phyloP scores from a whole-genome alignment of 2,329 filamentous ascomycete species.

The Albifimbria verrucaria region DNA sequence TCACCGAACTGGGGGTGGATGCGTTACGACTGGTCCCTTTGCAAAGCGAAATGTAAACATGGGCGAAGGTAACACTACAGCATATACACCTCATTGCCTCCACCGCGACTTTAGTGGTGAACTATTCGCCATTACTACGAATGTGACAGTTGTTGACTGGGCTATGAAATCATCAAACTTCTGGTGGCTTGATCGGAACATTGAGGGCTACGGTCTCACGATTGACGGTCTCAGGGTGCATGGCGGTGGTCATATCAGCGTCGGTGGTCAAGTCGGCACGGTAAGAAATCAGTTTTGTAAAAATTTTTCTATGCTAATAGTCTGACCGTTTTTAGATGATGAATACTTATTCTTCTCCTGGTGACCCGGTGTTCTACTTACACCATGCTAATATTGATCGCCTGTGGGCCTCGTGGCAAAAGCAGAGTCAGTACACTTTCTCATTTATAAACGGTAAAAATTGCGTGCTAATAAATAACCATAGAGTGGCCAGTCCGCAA shows the following conservation, averaged over 20 bases:
- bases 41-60: neutral
- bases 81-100: neutral
- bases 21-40: neutral
- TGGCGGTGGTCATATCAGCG: neutral
- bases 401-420: neutral
- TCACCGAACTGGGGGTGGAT: neutral
- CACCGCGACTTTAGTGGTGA: neutral
- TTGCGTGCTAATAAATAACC: neutral
- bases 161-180: neutral
- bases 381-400: neutral
- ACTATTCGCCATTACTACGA: neutral
- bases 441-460: neutral
- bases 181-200: neutral
- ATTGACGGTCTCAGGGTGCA: neutral
- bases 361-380: neutral
- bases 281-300: neutral
- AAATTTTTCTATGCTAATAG: neutral
- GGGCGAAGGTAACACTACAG: neutral
- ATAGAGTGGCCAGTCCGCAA: slow-evolving; percentile 6
- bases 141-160: neutral
- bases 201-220: neutral
- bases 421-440: neutral
- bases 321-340: neutral
- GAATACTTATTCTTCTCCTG: neutral
- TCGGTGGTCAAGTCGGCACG: neutral